Percentiles rank a stretch among this genome's conserved stretches.
phyloP scores from a whole-genome alignment of 202 grass and related monocot species.

The Zizania palustris region DNA sequence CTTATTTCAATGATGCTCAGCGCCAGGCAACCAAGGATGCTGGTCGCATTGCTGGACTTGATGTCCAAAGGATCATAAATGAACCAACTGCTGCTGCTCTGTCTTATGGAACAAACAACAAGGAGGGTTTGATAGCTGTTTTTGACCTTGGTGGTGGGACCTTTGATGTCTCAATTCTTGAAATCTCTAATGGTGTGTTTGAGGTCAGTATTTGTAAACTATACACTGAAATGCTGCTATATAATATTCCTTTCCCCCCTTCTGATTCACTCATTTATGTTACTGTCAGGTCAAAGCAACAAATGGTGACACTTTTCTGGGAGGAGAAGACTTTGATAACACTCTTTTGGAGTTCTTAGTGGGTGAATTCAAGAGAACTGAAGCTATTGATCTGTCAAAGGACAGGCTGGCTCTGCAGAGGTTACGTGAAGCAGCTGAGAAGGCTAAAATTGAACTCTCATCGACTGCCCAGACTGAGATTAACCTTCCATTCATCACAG shows the following conservation, averaged over 20 bases:
- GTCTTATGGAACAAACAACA: conserved; percentile 75
- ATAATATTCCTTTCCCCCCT: neutral
- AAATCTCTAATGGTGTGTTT: conserved; percentile 77
- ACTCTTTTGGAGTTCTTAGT: conserved; percentile 59
- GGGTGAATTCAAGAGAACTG: conserved; percentile 54
- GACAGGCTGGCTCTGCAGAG: conserved; percentile 64
- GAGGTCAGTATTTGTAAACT: conserved; percentile 49
- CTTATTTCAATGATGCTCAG: conserved; percentile 91
- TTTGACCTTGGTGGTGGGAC: conserved; percentile 69
- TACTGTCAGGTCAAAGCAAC: conserved; percentile 63
- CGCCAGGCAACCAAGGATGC: conserved; percentile 96
- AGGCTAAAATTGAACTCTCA: conserved; percentile 72
- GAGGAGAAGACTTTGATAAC: conserved; percentile 61
- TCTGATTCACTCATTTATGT: conserved; percentile 24
- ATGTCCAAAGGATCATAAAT: conserved; percentile 74
- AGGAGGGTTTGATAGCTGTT: conserved; percentile 69
- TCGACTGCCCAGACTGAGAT: conserved; percentile 67
- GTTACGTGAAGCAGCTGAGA: conserved; percentile 71
- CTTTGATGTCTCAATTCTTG: conserved; percentile 63
- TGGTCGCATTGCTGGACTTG: conserved; percentile 70
- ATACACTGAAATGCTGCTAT: neutral
- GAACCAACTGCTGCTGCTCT: conserved; percentile 71
- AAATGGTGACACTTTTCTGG: conserved; percentile 67
- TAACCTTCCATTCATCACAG: conserved; percentile 71
- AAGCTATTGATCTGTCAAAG: conserved; percentile 59